Percentiles rank a stretch among this genome's conserved stretches.
These are phyloP conservation scores for Scutellaria galericulata DNA, from an alignment of 257 asterid species.

Conservation along the genomic window DNA sequence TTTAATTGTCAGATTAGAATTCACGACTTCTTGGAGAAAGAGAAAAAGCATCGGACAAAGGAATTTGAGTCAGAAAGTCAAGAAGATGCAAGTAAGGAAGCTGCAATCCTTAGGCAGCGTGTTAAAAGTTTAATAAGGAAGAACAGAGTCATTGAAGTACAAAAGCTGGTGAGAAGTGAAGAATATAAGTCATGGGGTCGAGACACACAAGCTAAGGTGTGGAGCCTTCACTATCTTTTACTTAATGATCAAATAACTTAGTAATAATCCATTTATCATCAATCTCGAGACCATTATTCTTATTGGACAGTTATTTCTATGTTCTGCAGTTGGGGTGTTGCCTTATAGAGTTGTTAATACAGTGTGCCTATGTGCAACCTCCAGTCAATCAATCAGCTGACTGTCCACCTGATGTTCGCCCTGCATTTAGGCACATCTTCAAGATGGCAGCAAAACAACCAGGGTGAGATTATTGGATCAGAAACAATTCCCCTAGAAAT, in stretches of 20 bases:
- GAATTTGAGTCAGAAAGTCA: constrained; percentile 48
- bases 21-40: constrained; percentile 82
- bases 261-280: constrained; percentile 4
- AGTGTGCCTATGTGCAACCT: constrained; percentile 89
- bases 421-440: constrained; percentile 90
- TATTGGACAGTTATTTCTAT: constrained; percentile 30
- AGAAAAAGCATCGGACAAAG: constrained; percentile 47
- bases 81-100: constrained; percentile 58
- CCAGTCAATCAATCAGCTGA: constrained; percentile 77
- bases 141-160: constrained; percentile 69
- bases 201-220: constrained; percentile 89
- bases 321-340: constrained; percentile 92
- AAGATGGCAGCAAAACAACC: constrained; percentile 63
- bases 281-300: constrained; percentile 17
- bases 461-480: constrained; percentile 57
- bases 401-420: constrained; percentile 89
- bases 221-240: constrained; percentile 30
- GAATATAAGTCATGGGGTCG: constrained; percentile 77
- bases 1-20: constrained; percentile 66
- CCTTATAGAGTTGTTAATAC: constrained; percentile 75
- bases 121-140: constrained; percentile 71
- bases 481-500: constrained; percentile 1
- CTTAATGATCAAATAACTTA: constrained; percentile 23
- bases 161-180: constrained; percentile 78
- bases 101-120: constrained; percentile 63